Evolutionary conservation across 495 filamentous ascomycete species (phyloP), one percentile per base, ranked within the genome.

Genomic region (Talaromyces stipitatus): DNA sequence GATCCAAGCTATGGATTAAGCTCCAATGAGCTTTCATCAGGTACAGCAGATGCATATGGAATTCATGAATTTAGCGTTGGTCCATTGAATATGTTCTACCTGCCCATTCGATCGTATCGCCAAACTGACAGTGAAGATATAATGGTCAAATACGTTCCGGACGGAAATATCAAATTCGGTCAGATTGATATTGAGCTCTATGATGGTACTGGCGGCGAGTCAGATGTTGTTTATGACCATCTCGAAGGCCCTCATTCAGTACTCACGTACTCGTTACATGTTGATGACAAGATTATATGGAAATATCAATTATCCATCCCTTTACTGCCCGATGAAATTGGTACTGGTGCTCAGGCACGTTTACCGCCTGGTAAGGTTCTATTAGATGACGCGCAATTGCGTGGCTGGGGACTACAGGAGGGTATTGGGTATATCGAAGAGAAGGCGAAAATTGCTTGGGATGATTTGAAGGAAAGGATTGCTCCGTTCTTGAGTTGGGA

Each of bases 161-260:
- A 84, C 64, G 94, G 94, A 1, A 94, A 95, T 65, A 87, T 82
- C 51, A 98, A 98, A 67, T 92, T 95, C 64, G 92, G 92, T 1
- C 84, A 88, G 1, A 78, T 98, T n/a, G 87, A 90, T 27, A 90
- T 98, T 46, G 82, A 84, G 54, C 83, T 83, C 36, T 73, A 76
- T 26, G 78, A 82, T n/a, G 72, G 75, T 9, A 73, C 73, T 23
- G 51, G 33, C 16, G 33, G 33, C 4, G 27, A 7, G 3, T 75
- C 78, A 54, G 80, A 85, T 60, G 78, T 62, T 14, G 18, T 46
- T 47, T 18, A 62, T 41, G 28, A 16, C 7, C 2, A n/a, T 18
- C 45, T 28, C 2, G 20, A 73, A 58, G 65, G 80, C 59, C 68
- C 70, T 7, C 71, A 67, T 60, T 78, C 75, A 1, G 80, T 87